Evolutionary conservation across 768 basidiomycete genomes (phyloP), one percentile per base, ranked within the genome.

Genomic region (Trametes cinnabarina): DNA sequence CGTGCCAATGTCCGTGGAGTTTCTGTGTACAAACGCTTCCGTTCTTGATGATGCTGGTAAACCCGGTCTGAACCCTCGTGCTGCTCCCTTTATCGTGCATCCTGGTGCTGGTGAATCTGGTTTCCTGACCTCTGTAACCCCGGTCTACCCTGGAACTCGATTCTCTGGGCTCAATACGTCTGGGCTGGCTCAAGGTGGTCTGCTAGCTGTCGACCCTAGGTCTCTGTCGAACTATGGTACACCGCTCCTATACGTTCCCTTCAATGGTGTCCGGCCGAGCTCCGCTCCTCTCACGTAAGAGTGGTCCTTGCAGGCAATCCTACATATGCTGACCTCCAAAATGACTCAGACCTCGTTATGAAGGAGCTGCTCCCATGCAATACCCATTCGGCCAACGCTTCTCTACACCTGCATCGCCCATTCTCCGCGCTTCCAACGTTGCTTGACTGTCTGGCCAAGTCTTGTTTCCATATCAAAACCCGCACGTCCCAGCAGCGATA

Each of bases 1-100:
- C 50, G 72, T 74, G 57, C 71, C 70, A 44, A 61, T 83, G 50
- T 67, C 69, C 17, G 75, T 70, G 22, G 76, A 76, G 47, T 74
- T 74, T 52, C 25, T 79, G 28, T 67, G 66, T 39, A 46, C 63
- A 4, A 23, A 39, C 43, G 48, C 47, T 14, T 14, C 49, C 6
- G 20, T 35, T 44, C 28, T 19, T 8, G 43, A 42, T 15, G 63
- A 59, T 17, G 12, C 44, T 22, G 41, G 55, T 9, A 68, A 66
- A 44, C 22, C 64, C 37, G 60, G 65, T n/a, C 64, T 74, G 26
- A 74, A 74, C 42, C 73, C 73, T 51, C 60, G 60, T 42, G 73
- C 73, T 26, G 55, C 72, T 20, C 71, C 72, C 15, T 74, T 74
- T 55, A 54, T 67, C 39, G 62, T 59, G 3, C 63, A 55, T 15